A percentile compares a stretch with the other conserved stretches of the same genome.
Evolutionary conservation across 1,139 yeast species (phyloP).

Genomic region (Maudiozyma humilis): DNA sequence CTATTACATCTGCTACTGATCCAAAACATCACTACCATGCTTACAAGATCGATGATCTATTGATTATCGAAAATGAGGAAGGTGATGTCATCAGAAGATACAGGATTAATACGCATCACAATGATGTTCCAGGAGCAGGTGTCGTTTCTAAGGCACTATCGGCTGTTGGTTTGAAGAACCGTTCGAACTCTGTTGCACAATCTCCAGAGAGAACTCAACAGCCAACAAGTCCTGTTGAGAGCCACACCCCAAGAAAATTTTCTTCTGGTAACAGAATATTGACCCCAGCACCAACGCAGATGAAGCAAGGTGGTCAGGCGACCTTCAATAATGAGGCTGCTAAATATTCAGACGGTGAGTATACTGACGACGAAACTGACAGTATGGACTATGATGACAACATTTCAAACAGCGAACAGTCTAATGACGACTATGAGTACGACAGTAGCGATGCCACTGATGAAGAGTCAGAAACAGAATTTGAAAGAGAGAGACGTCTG

Average conservation of each 20-base stretch:
- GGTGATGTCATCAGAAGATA: slow-evolving; percentile 88
- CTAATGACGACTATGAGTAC: slow-evolving; percentile 7
- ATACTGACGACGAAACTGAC: slow-evolving; percentile 3
- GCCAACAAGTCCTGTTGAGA: slow-evolving; percentile 11
- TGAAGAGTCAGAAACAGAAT: slow-evolving; percentile 41
- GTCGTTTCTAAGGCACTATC: slow-evolving; percentile 27
- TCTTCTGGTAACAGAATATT: slow-evolving; percentile 9
- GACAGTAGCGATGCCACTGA: slow-evolving; percentile 14
- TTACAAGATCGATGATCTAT: slow-evolving; percentile 57
- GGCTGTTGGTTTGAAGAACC: slow-evolving; percentile 41
- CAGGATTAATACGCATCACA: slow-evolving; percentile 50
- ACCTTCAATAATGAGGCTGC: slow-evolving; percentile 9
- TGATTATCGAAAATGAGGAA: slow-evolving; percentile 80
- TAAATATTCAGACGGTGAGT: neutral
- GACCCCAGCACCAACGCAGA: slow-evolving; percentile 12
- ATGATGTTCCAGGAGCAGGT: slow-evolving; percentile 6
- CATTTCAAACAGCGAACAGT: slow-evolving; percentile 8
- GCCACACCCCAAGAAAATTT: neutral
- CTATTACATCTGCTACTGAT: slow-evolving; percentile 8
- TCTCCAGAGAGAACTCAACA: slow-evolving; percentile 8
- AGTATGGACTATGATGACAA: slow-evolving; percentile 5
- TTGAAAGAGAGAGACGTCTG: slow-evolving; percentile 66
- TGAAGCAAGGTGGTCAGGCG: slow-evolving; percentile 8
- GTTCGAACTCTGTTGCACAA: slow-evolving; percentile 3
- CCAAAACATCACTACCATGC: slow-evolving; percentile 40